Base-by-base conservation (phyloP, 2,329 filamentous ascomycete genomes). In the Cladorrhinum sp. region DNA sequence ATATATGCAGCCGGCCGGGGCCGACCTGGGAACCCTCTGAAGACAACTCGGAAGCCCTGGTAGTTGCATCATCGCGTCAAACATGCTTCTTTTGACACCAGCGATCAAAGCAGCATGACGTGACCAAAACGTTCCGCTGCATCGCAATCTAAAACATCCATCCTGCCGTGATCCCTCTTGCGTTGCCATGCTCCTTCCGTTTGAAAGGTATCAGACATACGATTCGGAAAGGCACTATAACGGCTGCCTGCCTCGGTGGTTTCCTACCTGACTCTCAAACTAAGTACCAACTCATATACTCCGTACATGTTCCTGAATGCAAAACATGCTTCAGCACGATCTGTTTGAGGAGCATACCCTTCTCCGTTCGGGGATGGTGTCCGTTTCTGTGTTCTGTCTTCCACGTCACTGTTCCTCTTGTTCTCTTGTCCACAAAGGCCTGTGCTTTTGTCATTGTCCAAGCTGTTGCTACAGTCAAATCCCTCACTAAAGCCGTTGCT, bases 301-400 rank as follows among this genome's bases (percentile, higher is more conserved):
- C 26, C 26, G 36, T n/a, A 4, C 16, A 12, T 30, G 36, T 3
- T 42, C 16, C 36, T 8, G 16, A 42, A 8, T 7, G 16, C 6
- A 5, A 42, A 42, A 42, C 36, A 42, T 7, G 6, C 16, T n/a
- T 42, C 36, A 42, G 36, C 36, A 8, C 10, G 16, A 42, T n/a
- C 4, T n/a, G 10, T 14, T 42, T n/a, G 3, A 4, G 36, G 36
- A 4, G 6, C 14, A 42, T 54, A n/a, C n/a, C n/a, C 52, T 54
- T 28, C 28, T 20, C n/a, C 52, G 28, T 21, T 55, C 53, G 53
- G 53, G 39, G 53, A 24, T 55, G 52, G 23, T 33, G n/a, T 18
- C 39, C 53, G 20, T 55, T n/a, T 26, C 53, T 55, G 33, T 55
- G 53, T 51, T 42, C 30, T n/a, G 16, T 23, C 42, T 42, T n/a